Conservation (phyloP, 2,329 filamentous ascomycete species). For the Corinectria fuckeliana region DNA sequence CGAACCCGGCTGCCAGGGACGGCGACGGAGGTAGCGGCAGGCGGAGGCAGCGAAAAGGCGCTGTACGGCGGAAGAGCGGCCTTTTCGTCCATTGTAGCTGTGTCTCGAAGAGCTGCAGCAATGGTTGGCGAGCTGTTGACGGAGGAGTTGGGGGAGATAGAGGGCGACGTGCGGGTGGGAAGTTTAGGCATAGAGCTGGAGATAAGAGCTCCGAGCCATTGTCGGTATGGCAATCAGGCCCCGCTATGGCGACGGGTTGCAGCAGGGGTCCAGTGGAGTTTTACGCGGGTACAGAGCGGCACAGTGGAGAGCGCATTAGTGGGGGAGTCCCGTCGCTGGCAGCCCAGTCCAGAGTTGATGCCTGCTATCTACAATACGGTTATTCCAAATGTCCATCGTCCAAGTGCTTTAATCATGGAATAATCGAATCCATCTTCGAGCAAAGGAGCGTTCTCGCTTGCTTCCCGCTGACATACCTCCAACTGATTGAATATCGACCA, state of each 20-base stretch:
- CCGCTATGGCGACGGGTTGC: constrained; percentile 27
- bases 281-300: neutral
- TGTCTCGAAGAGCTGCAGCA: neutral
- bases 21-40: constrained; percentile 14
- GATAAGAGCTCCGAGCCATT: constrained; percentile 26
- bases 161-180: constrained; percentile 5
- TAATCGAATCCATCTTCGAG: too few relatives aligned
- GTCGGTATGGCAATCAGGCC: constrained; percentile 25
- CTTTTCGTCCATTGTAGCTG: constrained; percentile 48
- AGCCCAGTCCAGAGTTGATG: too few relatives aligned
- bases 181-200: constrained; percentile 9
- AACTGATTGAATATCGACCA: too few relatives aligned
- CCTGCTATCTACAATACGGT: too few relatives aligned
- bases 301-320: too few relatives aligned
- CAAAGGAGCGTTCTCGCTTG: too few relatives aligned
- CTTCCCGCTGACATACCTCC: too few relatives aligned
- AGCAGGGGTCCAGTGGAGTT: constrained; percentile 10
- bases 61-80: constrained; percentile 54
- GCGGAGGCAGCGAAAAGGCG: constrained; percentile 39
- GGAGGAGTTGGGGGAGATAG: neutral
- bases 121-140: neutral
- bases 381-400: too few relatives aligned
- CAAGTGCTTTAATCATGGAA: too few relatives aligned
- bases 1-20: constrained; percentile 24
- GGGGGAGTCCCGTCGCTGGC: too few relatives aligned